Percentiles rank a stretch among this genome's conserved stretches.
phyloP scores from a whole-genome alignment of 306 rosid species.

The Arachis stenosperma region DNA sequence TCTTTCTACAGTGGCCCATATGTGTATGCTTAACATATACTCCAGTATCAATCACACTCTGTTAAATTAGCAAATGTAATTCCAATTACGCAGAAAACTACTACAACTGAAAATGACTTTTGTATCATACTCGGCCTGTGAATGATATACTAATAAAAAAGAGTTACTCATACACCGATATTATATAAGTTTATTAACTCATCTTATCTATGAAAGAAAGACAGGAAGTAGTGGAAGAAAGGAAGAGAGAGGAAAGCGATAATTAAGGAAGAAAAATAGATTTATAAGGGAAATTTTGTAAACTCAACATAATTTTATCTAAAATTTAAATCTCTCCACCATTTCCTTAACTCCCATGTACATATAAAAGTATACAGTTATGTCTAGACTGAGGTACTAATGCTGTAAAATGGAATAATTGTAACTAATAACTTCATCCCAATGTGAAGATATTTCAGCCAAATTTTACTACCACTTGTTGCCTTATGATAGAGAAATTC shows the following conservation, averaged over 20 bases:
- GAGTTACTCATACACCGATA: neutral
- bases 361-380: no score
- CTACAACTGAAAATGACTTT: neutral
- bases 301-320: no score
- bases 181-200: no score
- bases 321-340: no score
- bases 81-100: neutral
- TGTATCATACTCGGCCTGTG: conserved; percentile 18
- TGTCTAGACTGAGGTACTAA: no score
- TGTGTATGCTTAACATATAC: conserved; percentile 10
- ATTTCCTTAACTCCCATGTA: no score
- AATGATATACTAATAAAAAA: neutral
- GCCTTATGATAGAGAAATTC: conserved; percentile 1
- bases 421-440: neutral
- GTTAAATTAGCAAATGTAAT: conserved; percentile 11
- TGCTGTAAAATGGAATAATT: neutral
- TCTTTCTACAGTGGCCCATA: neutral
- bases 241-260: no score
- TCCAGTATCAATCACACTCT: conserved; percentile 10
- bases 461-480: neutral
- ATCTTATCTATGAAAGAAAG: no score
- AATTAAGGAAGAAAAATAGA: no score
- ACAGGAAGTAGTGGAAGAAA: no score
- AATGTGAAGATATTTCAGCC: conserved; percentile 6
- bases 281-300: no score